These are phyloP conservation scores for Sanghuangporus weigelae DNA, from an alignment of 1,284 basidiomycete species.

Conservation along the genomic window DNA sequence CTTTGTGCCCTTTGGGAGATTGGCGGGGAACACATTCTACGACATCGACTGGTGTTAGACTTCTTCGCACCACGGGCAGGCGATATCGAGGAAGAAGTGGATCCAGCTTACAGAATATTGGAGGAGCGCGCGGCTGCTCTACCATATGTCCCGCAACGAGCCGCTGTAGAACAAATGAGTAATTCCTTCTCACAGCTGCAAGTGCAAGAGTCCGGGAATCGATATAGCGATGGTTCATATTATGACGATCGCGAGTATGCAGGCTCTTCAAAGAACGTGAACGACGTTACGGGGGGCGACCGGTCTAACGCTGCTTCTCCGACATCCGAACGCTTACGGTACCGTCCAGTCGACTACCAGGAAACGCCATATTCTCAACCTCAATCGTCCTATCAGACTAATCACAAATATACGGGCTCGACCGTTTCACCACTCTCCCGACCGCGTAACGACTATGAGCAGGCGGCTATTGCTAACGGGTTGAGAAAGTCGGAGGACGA, in stretches of 20 bases:
- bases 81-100: conserved; percentile 70
- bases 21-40: conserved; percentile 78
- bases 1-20: conserved; percentile 64
- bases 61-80: conserved; percentile 89
- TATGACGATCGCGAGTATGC: conserved; percentile 50
- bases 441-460: conserved; percentile 8
- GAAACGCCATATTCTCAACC: conserved; percentile 9
- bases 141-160: conserved; percentile 27
- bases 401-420: conserved; percentile 5
- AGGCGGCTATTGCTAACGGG: not conserved
- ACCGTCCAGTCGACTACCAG: not conserved
- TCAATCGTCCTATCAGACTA: conserved; percentile 7
- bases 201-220: conserved; percentile 32
- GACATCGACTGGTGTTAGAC: conserved; percentile 74
- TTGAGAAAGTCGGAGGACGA: conserved; percentile 3
- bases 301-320: not conserved
- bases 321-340: not conserved
- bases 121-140: conserved; percentile 28
- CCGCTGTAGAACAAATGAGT: conserved; percentile 32
- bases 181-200: conserved; percentile 45
- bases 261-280: conserved; percentile 8
- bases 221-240: conserved; percentile 49
- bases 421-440: conserved; percentile 6
- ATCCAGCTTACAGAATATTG: conserved; percentile 37
- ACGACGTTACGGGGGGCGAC: not conserved